Percentiles rank a stretch among this genome's conserved stretches.
phyloP scores from a whole-genome alignment of 2,329 filamentous ascomycete genomes.

The Xylaria sp. region DNA sequence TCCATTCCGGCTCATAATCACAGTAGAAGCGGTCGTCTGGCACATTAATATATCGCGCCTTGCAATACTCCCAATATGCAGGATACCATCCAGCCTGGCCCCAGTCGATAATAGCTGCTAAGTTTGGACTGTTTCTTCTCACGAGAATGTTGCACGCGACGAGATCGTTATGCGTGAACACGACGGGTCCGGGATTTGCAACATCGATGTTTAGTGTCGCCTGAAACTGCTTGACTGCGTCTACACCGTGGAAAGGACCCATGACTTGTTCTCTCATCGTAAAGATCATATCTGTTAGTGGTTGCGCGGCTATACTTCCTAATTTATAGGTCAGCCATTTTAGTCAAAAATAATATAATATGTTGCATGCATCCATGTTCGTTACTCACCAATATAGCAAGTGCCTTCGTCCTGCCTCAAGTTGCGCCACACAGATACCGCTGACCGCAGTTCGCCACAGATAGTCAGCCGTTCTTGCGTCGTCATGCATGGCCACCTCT shows the following conservation, averaged over 20 bases:
- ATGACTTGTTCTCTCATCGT: conserved; percentile 15
- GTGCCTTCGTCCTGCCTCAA: conserved; percentile 26
- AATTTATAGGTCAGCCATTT: conserved; percentile 16
- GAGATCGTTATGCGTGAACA: conserved; percentile 32
- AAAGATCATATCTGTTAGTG: conserved; percentile 24
- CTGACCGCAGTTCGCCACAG: conserved; percentile 24
- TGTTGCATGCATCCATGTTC: conserved; percentile 15
- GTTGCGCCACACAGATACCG: conserved; percentile 27
- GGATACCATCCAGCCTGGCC: conserved; percentile 30
- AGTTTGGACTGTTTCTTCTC: conserved; percentile 18
- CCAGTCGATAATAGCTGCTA: conserved; percentile 30
- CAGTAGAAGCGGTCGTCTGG: conserved; percentile 25
- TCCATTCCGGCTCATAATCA: conserved; percentile 29
- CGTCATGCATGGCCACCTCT: conserved; percentile 27
- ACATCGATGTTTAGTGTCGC: conserved; percentile 22
- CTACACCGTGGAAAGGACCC: conserved; percentile 28
- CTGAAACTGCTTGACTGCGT: conserved; percentile 29
- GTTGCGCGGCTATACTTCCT: conserved; percentile 26
- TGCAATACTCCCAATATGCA: conserved; percentile 34
- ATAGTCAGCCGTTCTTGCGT: conserved; percentile 13
- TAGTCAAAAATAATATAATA: conserved; percentile 19
- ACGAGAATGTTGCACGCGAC: conserved; percentile 34
- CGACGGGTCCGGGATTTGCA: conserved; percentile 23
- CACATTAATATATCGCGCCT: conserved; percentile 21
- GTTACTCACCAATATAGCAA: conserved; percentile 29